Conservation (phyloP, 768 basidiomycete genomes). For the Boletus fagicola region DNA sequence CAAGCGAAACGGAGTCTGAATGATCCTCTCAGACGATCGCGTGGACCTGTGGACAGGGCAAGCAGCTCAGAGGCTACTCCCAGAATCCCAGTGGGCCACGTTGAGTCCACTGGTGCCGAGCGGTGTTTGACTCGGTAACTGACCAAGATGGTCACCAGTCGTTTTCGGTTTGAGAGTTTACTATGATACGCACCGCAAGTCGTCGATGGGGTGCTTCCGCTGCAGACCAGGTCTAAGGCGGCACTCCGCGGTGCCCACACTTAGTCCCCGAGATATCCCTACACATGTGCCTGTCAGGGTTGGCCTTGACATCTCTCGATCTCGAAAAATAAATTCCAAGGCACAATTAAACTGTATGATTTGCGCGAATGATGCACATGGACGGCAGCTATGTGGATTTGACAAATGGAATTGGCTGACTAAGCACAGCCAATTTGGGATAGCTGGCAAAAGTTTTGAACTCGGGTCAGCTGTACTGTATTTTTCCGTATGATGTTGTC, state of each 20-base stretch:
- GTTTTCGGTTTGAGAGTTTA: background rate
- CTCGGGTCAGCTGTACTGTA: background rate
- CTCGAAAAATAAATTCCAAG: background rate
- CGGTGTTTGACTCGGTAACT: background rate
- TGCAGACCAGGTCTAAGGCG: background rate
- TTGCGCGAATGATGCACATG: background rate
- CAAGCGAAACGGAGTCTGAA: constrained; percentile 9
- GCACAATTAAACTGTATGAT: background rate
- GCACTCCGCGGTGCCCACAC: background rate
- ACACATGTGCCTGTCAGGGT: background rate
- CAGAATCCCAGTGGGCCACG: background rate
- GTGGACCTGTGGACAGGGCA: background rate
- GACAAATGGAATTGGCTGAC: constrained; percentile 8
- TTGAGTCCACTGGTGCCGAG: background rate
- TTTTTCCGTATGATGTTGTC: constrained; percentile 20
- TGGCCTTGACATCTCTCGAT: background rate
- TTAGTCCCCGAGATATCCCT: background rate
- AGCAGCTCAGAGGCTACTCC: background rate
- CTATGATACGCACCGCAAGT: too few species aligned
- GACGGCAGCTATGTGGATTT: background rate
- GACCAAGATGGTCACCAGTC: background rate
- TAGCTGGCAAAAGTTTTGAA: background rate
- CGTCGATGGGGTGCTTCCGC: too few species aligned
- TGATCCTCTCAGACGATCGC: background rate
- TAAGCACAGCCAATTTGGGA: constrained; percentile 7